These are phyloP conservation scores for Colletotrichum siamense DNA, from an alignment of 2,329 filamentous ascomycete genomes.

Conservation along the genomic window DNA sequence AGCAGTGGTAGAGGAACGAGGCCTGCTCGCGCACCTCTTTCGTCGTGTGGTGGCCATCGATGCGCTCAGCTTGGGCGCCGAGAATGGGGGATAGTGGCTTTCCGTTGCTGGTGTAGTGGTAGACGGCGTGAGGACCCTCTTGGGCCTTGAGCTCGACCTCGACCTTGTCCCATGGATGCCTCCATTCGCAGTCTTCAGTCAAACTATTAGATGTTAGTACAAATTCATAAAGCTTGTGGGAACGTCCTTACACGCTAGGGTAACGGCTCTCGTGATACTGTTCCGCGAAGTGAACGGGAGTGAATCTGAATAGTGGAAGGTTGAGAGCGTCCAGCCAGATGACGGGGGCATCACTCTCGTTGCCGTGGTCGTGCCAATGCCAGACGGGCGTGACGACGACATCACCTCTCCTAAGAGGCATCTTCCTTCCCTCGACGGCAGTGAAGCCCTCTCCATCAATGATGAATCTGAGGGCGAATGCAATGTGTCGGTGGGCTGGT, in stretches of 20 bases:
- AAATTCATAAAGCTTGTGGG: neutral
- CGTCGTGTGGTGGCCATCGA: constrained; percentile 37
- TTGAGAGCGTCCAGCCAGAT: constrained; percentile 65
- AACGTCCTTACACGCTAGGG: constrained; percentile 40
- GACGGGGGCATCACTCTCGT: constrained; percentile 57
- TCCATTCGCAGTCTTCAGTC: constrained; percentile 42
- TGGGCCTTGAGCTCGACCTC: constrained; percentile 40
- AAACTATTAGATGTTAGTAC: neutral
- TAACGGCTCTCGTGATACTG: constrained; percentile 53
- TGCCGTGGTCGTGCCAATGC: constrained; percentile 67
- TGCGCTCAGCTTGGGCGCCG: constrained; percentile 52
- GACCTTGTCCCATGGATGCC: constrained; percentile 50
- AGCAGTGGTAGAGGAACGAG: constrained; percentile 59
- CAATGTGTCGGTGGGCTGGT: constrained; percentile 60
- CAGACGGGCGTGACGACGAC: constrained; percentile 63
- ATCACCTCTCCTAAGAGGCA: constrained; percentile 57
- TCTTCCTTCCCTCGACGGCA: constrained; percentile 58
- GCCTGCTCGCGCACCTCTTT: constrained; percentile 49
- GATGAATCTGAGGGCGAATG: constrained; percentile 63
- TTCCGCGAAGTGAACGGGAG: constrained; percentile 60
- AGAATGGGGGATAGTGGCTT: constrained; percentile 47
- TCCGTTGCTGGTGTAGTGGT: constrained; percentile 41
- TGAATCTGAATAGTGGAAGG: constrained; percentile 54
- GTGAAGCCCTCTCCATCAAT: constrained; percentile 64
- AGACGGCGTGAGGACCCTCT: constrained; percentile 31